Base-by-base conservation (phyloP, 202 grass and related monocot genomes). In the Bolboschoenoplectus hybrid region DNA sequence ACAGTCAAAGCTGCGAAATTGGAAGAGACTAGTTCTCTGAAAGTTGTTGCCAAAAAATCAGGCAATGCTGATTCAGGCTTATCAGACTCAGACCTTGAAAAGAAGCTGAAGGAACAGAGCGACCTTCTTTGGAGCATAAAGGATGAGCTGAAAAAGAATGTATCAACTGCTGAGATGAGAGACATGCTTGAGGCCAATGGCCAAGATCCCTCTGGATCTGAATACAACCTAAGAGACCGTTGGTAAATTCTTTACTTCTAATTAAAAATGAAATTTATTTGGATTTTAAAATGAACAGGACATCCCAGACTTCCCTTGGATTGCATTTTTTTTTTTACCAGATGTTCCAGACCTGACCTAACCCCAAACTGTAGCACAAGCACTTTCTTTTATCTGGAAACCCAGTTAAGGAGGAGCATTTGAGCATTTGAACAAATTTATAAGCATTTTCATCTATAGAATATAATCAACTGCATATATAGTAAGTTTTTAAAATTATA, bases 101-200 rank as follows among this genome's bases (percentile, higher is more conserved):
- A 89, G 70, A 91, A 89, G 80, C 88, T 98, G 78, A 95, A 92
- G 84, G 89, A 86, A 77, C 96, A 98, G 84, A 98, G 89, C 84
- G 93, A 94, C 35, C 74, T 91, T 44, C 81, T 98, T 39, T 98
- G 96, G 96, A 89, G 92, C 80, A 90, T 98, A 74, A 98, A 95
- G 69, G 96, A 98, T 88, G 91, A 95, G 74, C 91, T 98, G 74
- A 98, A 92, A 51, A 95, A 87, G 56, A 83, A 95, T 65, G 87
- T 98, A 16, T 87, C 84, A 14, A 87, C 90, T 86, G 91, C 85
- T 81, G 96, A 98, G 87, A 86, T 98, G 81, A 89, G 86, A 81
- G 91, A 92, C 46, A 91, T 98, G 89, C 93, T 98, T 87, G 91
- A 98, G 88, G 86, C 76, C 84, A 98, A 98, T 88, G 90, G 81